Conservation (phyloP, 257 asterid genomes). For the Hygrophila difformis region DNA sequence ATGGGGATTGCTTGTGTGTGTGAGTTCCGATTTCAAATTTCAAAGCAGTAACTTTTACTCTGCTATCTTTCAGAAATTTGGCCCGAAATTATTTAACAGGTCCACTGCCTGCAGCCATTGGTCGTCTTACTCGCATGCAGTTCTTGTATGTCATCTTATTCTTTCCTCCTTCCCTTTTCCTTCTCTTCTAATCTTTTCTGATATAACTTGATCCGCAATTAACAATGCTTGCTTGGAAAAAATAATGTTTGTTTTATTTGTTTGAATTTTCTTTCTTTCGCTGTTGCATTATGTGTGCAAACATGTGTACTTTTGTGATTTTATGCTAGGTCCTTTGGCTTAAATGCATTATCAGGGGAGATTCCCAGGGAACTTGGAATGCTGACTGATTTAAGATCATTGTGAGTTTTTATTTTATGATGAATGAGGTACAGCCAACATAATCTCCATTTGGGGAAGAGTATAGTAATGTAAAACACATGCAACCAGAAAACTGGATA, state of each 20-base stretch:
- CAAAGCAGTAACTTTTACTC: background rate
- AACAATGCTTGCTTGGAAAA: background rate
- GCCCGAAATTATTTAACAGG: constrained; percentile 59
- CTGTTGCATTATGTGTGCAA: no score
- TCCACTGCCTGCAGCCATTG: constrained; percentile 51
- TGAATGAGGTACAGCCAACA: no score
- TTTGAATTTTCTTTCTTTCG: no score
- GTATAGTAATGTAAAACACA: background rate
- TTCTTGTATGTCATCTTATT: constrained; percentile 37
- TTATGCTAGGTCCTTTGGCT: constrained; percentile 38
- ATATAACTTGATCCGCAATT: background rate
- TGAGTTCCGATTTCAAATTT: background rate
- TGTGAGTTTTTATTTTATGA: constrained; percentile 43
- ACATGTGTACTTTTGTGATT: background rate
- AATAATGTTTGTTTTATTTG: background rate
- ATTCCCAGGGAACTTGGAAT: constrained; percentile 66
- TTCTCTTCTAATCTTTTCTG: background rate
- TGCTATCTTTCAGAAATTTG: constrained; percentile 38
- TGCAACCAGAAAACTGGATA: background rate
- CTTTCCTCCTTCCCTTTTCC: background rate
- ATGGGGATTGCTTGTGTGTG: no score
- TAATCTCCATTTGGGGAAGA: background rate
- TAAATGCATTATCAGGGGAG: constrained; percentile 63
- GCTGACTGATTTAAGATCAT: constrained; percentile 45
- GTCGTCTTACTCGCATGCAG: constrained; percentile 55